Conservation (phyloP, 768 basidiomycete genomes). For the Psilocybe sp. region DNA sequence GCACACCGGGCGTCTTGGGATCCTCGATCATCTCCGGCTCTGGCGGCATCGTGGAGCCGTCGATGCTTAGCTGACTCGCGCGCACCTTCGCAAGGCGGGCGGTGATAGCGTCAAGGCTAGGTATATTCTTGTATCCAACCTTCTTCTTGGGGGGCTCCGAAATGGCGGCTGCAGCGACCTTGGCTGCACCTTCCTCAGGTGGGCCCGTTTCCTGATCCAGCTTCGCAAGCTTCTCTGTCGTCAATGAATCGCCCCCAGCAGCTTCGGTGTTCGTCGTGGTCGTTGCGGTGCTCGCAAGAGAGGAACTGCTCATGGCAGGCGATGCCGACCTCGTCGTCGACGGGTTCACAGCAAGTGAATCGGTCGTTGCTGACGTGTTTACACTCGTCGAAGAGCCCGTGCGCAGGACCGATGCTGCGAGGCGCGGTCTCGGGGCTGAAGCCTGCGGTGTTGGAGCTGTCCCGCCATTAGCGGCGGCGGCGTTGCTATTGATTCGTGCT, state of each 20-base stretch:
- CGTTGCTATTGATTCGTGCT: slow-evolving; percentile 62
- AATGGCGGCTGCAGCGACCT: slow-evolving; percentile 16
- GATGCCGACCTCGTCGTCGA: slow-evolving; percentile 68
- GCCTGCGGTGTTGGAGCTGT: slow-evolving; percentile 18
- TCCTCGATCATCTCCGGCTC: slow-evolving; percentile 80
- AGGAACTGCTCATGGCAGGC: slow-evolving; percentile 49
- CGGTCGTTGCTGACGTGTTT: slow-evolving; percentile 50
- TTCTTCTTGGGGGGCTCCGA: slow-evolving; percentile 32
- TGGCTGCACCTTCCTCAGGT: slow-evolving; percentile 17
- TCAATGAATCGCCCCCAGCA: slow-evolving; percentile 52
- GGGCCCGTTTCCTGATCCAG: slow-evolving; percentile 51
- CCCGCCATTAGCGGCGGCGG: slow-evolving; percentile 23
- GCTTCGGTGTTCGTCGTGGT: slow-evolving; percentile 20
- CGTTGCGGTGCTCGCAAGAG: slow-evolving; percentile 44
- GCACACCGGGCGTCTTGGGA: slow-evolving; percentile 76
- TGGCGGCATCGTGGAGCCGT: slow-evolving; percentile 67
- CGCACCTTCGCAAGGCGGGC: slow-evolving; percentile 69
- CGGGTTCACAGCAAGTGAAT: slow-evolving; percentile 66
- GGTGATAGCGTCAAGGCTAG: slow-evolving; percentile 81
- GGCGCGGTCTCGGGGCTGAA: slow-evolving; percentile 58
- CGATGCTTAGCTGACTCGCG: slow-evolving; percentile 53
- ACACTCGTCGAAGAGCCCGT: slow-evolving; percentile 56
- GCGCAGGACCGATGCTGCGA: slow-evolving; percentile 70
- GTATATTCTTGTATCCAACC: slow-evolving; percentile 87
- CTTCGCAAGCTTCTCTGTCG: slow-evolving; percentile 63